Conservation (phyloP, 2,329 filamentous ascomycete species). For the Huntiella decipiens region DNA sequence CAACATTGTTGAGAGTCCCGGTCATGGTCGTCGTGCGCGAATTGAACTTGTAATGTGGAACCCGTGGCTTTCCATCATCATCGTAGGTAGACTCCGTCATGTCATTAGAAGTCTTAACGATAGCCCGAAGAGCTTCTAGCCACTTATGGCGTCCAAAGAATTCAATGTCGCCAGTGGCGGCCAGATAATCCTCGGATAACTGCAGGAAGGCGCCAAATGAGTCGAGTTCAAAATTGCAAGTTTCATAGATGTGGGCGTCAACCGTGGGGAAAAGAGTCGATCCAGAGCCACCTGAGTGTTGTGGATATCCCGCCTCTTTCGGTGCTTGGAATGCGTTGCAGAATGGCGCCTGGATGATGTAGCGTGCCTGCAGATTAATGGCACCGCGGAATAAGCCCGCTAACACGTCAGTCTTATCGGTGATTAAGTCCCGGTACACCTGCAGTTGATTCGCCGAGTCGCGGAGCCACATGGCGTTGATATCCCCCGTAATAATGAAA, state of each 20-base stretch:
- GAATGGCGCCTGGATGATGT: constrained; percentile 52
- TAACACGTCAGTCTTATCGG: constrained; percentile 33
- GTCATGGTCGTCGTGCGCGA: constrained; percentile 38
- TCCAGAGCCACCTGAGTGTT: constrained; percentile 16
- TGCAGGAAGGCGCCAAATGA: constrained; percentile 74
- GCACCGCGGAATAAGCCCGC: constrained; percentile 50
- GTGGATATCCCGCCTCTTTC: constrained; percentile 46
- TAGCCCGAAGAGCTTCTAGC: constrained; percentile 49
- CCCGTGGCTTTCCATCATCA: constrained; percentile 33
- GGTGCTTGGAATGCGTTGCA: constrained; percentile 88
- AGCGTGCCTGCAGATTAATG: constrained; percentile 53
- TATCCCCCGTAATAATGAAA: constrained; percentile 70
- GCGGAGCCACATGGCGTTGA: constrained; percentile 74
- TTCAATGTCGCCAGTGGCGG: constrained; percentile 45
- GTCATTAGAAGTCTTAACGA: constrained; percentile 48
- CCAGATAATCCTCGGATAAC: constrained; percentile 58
- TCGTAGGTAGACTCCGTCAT: constrained; percentile 62
- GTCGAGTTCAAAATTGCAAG: constrained; percentile 86
- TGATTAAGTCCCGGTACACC: constrained; percentile 41
- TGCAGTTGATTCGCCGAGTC: constrained; percentile 64
- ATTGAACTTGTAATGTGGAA: constrained; percentile 54
- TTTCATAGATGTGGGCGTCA: constrained; percentile 35
- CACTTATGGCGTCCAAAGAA: constrained; percentile 55
- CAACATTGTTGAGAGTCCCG: constrained; percentile 20
- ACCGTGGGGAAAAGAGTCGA: constrained; percentile 13